A percentile compares a stretch with the other conserved stretches of the same genome.
phyloP scores from a whole-genome alignment of 352 stramenopile genomes.

The Phytophthora cactorum region DNA sequence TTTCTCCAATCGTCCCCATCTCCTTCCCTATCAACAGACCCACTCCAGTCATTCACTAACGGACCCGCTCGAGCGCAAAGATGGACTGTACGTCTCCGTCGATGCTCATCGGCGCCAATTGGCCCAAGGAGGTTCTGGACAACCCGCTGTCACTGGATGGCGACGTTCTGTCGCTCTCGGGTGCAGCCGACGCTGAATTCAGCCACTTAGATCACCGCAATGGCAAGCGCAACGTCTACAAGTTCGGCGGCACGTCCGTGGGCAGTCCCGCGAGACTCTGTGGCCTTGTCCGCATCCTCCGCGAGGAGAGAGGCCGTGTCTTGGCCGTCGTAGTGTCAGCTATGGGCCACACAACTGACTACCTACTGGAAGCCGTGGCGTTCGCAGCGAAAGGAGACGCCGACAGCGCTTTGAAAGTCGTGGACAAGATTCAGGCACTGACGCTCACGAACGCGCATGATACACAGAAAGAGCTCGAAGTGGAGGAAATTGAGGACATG shows the following conservation, averaged over 20 bases:
- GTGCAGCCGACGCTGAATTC: not conserved
- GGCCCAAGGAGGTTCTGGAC: slow-evolving; percentile 40
- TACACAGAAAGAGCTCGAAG: slow-evolving; percentile 51
- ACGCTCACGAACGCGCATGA: slow-evolving; percentile 76
- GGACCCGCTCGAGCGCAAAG: slow-evolving; percentile 3
- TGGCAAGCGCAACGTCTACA: slow-evolving; percentile 81
- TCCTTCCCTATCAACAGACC: slow-evolving; percentile 1
- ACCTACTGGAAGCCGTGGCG: slow-evolving; percentile 68
- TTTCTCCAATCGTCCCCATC: not conserved
- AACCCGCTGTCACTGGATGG: slow-evolving; percentile 44
- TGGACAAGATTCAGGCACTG: slow-evolving; percentile 66
- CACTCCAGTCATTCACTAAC: slow-evolving; percentile 31
- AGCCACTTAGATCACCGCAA: slow-evolving; percentile 59
- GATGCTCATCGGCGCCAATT: slow-evolving; percentile 69
- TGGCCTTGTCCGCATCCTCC: slow-evolving; percentile 70
- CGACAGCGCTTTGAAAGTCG: slow-evolving; percentile 44
- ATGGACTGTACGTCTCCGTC: slow-evolving; percentile 83
- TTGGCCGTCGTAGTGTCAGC: slow-evolving; percentile 79
- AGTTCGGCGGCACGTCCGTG: slow-evolving; percentile 83
- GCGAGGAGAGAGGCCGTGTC: slow-evolving; percentile 59
- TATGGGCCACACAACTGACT: slow-evolving; percentile 85
- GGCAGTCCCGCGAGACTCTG: slow-evolving; percentile 68
- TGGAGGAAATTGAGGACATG: slow-evolving; percentile 58
- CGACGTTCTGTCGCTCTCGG: slow-evolving; percentile 8
- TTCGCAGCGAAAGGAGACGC: slow-evolving; percentile 63